Conservation (phyloP, 2,329 filamentous ascomycete genomes). For the Cladosporium sp. region DNA sequence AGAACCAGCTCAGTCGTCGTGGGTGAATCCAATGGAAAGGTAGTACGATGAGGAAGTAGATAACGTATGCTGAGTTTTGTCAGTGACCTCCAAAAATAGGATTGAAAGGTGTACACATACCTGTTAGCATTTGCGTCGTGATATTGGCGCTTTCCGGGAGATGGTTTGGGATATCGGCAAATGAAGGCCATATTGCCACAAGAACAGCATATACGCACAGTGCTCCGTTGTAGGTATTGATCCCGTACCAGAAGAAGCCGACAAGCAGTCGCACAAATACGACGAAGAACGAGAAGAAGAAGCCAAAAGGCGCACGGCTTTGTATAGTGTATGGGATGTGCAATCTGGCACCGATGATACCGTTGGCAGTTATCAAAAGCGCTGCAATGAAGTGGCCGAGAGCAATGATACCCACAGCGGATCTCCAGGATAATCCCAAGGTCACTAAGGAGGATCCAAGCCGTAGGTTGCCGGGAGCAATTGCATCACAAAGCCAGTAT, state of each 20-base stretch:
- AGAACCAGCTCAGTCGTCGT: constrained; percentile 83
- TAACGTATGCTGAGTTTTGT: constrained; percentile 66
- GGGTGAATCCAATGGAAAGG: constrained; percentile 91
- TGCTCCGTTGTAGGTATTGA: constrained; percentile 77
- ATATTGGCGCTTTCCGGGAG: constrained; percentile 76
- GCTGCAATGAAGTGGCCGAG: constrained; percentile 54
- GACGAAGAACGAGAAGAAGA: constrained; percentile 66
- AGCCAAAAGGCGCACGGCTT: constrained; percentile 1
- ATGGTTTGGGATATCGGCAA: constrained; percentile 57
- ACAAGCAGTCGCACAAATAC: constrained; percentile 79
- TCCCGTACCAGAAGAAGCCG: constrained; percentile 84
- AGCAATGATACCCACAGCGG: constrained; percentile 55
- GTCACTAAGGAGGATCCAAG: constrained; percentile 50
- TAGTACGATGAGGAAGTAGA: constrained; percentile 80
- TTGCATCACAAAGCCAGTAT: constrained; percentile 31
- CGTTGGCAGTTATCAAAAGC: constrained; percentile 60
- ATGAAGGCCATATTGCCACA: constrained; percentile 70
- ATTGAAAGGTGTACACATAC: neutral
- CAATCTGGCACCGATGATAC: constrained; percentile 45
- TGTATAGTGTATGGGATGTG: constrained; percentile 42
- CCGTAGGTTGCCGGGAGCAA: constrained; percentile 25
- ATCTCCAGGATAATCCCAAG: constrained; percentile 56
- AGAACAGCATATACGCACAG: constrained; percentile 65
- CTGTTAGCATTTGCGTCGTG: constrained; percentile 27
- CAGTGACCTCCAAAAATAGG: neutral